Percentiles rank a stretch among this genome's conserved stretches.
Conservation (phyloP, 768 basidiomycete genomes). For the Suillus spraguei region DNA sequence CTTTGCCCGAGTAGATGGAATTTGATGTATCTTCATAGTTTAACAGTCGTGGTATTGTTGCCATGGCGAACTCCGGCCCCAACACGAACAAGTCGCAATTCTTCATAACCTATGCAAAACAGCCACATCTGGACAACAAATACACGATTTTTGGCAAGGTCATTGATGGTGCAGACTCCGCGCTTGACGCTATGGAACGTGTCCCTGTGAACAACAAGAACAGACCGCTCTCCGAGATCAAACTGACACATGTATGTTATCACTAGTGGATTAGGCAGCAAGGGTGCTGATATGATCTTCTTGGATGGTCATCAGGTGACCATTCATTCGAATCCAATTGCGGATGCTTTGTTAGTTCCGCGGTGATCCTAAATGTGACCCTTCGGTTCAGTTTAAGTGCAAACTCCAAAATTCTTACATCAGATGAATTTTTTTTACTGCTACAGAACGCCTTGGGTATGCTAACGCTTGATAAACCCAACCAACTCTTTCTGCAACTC, state of each 20-base stretch:
- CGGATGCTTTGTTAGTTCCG: conserved; percentile 56
- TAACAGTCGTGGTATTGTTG: conserved; percentile 91
- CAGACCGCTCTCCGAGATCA: conserved; percentile 84
- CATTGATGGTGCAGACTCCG: conserved; percentile 96
- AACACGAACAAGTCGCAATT: conserved; percentile 94
- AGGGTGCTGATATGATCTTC: conserved; percentile 2
- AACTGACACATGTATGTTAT: conserved; percentile 68
- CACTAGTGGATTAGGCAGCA: background rate
- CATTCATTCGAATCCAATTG: conserved; percentile 95
- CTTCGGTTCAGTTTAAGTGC: background rate
- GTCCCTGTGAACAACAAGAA: conserved; percentile 92
- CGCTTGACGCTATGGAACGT: conserved; percentile 92
- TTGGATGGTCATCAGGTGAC: conserved; percentile 54
- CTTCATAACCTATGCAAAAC: conserved; percentile 90
- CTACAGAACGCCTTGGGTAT: conserved; percentile 15
- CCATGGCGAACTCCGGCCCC: conserved; percentile 97
- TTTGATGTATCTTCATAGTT: conserved; percentile 55
- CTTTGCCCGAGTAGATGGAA: background rate
- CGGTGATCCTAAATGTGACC: conserved; percentile 21
- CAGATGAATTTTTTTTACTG: background rate
- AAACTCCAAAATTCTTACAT: background rate
- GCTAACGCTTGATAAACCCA: conserved; percentile 76
- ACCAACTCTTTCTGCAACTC: conserved; percentile 92
- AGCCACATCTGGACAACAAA: conserved; percentile 91
- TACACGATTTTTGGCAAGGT: conserved; percentile 96